A percentile compares a stretch with the other conserved stretches of the same genome.
Conservation (phyloP, 2,329 filamentous ascomycete species). For the Colletotrichum salicis region DNA sequence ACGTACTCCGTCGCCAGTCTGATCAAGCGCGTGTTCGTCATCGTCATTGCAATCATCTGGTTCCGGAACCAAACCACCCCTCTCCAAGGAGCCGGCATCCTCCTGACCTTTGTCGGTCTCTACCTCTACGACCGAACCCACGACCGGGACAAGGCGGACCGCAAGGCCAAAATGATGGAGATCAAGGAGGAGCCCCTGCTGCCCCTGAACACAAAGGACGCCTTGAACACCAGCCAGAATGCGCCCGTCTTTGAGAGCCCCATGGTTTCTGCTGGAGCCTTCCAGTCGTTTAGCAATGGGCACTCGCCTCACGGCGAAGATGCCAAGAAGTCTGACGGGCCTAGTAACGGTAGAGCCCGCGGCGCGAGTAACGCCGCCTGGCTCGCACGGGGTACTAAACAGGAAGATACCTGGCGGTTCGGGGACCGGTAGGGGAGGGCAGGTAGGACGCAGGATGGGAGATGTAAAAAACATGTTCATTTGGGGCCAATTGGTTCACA, state of each 20-base stretch:
- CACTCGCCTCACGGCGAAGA: conserved; percentile 57
- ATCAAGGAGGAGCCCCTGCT: conserved; percentile 68
- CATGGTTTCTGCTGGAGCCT: conserved; percentile 34
- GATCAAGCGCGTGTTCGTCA: conserved; percentile 97
- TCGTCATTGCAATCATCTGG: conserved; percentile 94
- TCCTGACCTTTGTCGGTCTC: conserved; percentile 87
- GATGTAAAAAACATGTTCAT: conserved; percentile 31
- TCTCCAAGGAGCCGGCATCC: conserved; percentile 86
- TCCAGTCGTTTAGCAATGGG: conserved; percentile 56
- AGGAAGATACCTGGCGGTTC: conserved; percentile 82
- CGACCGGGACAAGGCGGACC: conserved; percentile 87
- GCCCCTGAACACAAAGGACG: conserved; percentile 67
- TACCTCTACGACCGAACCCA: conserved; percentile 96
- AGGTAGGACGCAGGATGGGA: not conserved
- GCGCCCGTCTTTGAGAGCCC: conserved; percentile 52
- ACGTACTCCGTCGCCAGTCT: conserved; percentile 96
- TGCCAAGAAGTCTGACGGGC: conserved; percentile 67
- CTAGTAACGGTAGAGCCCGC: conserved; percentile 51
- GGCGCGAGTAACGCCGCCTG: conserved; percentile 66
- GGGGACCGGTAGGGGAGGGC: conserved; percentile 47
- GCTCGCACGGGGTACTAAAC: conserved; percentile 82
- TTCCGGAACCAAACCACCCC: conserved; percentile 89
- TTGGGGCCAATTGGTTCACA: not conserved
- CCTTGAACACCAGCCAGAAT: conserved; percentile 44
- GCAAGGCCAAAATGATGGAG: conserved; percentile 76